Evolutionary conservation across 2,329 filamentous ascomycete species (phyloP), one percentile per base, ranked within the genome.

Genomic region (Diaporthe vexans): DNA sequence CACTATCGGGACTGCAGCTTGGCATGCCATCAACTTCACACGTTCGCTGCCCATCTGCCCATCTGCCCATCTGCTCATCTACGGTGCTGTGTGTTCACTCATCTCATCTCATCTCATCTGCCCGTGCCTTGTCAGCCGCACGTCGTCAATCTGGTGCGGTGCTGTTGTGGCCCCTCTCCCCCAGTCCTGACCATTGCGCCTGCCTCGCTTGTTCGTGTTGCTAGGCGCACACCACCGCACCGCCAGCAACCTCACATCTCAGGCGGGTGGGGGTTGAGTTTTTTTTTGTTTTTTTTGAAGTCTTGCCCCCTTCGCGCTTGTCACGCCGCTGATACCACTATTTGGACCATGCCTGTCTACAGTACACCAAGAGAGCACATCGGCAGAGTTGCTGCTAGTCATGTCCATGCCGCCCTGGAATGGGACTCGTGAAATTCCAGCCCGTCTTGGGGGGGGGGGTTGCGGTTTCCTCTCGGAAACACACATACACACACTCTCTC

Each of bases 1-100:
- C 70, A 59, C 57, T 40, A 63, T 61, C 57, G 57, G 57, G 70
- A 52, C 57, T 54, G 69, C 69, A 61, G 57, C 40, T 52, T 68
- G 63, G 63, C 48, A 40, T 37, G 33, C 33, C 7, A 37, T 52
- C 61, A 52, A 67, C 61, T 37, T 67, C 46, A 67, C 46, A 67
- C 46, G 21, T 52, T 67, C 61, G 43, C 40, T 15, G 13, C 6
- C 58, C 24, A 4, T 51, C 61, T 13, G 10, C 13, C 37, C 11
- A 4, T 1, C 37, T 40, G 35, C 11, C 6, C 35, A 11, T 37
- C 35, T 37, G 6, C 11, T 6, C 11, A 11, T 37, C 35, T 35
- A n/a, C n/a, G n/a, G n/a, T n/a, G n/a, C n/a, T n/a, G n/a, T n/a
- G n/a, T n/a, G n/a, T n/a, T n/a, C n/a, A n/a, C 29, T 29, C 29